Evolutionary conservation across 202 grass and related monocot genomes (phyloP), one percentile per base, ranked within the genome.

Genomic region (Zizania palustris): DNA sequence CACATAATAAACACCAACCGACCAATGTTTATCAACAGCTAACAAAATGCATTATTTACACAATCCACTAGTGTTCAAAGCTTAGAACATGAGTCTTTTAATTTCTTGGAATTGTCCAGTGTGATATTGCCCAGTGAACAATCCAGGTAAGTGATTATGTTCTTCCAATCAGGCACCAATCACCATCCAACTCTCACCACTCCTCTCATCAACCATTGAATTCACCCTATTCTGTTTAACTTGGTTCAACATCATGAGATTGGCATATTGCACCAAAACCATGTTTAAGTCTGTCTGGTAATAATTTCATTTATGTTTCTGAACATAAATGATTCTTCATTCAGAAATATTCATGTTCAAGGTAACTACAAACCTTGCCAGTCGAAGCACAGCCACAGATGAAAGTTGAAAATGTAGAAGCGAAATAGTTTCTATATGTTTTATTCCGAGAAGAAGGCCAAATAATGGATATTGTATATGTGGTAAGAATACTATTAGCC

Each of bases 31-130:
- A 58, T 38, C 41, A 60, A 48, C 39, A 71, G 76, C 6, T 43
- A 48, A 55, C 28, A n/a, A 49, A 68, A 76, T 48, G 33, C 20
- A 80, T 76, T 37, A 61, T 71, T 75, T 50, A 55, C 22, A 28
- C 28, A 72, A 72, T 58, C 84, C 39, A 60, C 40, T 76, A 65
- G 40, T 70, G 11, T 56, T 56, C 39, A 78, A 72, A 42, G 11
- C 28, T 63, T 65, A 78, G 48, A 72, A 65, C 56, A 71, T 64
- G 16, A 71, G 46, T 8, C 45, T 65, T 64, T 78, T 65, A 18
- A 64, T 49, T 79, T 85, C 68, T 50, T 36, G 6, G 1, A 40
- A 79, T 66, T 59, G 67, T 58, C 13, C 5, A 19, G 5, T 14
- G 9, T 11, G 38, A 63, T 9, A 67, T 20, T 67, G 48, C 54